phyloP scores from a whole-genome alignment of 176 grass and related monocot species.

The Triticum aestivum region IWGSC_CS_RefSeq_v2.1 NC_057806.1:565058101-565058600 shows the following conservation, averaged over 20 bases:
- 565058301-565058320: not conserved
- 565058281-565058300: not conserved
- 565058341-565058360: not conserved
- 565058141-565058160: not conserved
- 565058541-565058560: not conserved
- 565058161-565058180: not conserved
- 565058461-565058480: not conserved
- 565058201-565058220: not conserved
- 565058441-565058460: not conserved
- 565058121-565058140: not conserved
- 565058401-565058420: conserved; percentile 20
- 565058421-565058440: not conserved
- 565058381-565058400: conserved; percentile 13
- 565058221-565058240: not conserved
- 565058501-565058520: not conserved
- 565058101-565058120: not conserved
- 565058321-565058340: not conserved
- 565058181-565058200: not conserved
- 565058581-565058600: not conserved
- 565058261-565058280: not conserved
- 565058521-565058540: not conserved
- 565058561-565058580: not conserved
- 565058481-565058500: not conserved
- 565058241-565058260: conserved; percentile 17
- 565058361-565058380: not conserved